These are phyloP conservation scores for Suhomyces guaymorum DNA, from an alignment of 1,139 yeast genomes.

Conservation along the genomic window DNA sequence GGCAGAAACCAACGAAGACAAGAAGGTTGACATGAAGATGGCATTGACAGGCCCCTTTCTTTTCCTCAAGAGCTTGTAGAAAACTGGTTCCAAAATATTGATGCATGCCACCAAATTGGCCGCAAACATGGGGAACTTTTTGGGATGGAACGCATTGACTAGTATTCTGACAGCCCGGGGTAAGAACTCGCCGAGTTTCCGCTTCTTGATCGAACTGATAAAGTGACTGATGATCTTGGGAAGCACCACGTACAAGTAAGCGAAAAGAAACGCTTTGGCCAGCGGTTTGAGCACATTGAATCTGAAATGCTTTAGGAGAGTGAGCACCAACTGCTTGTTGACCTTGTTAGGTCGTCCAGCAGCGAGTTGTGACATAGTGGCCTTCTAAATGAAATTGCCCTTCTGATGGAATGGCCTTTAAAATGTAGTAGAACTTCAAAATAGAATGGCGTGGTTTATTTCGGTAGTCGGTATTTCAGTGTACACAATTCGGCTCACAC, in stretches of 20 bases:
- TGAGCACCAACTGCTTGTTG: slow-evolving; percentile 3
- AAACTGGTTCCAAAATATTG: slow-evolving; percentile 35
- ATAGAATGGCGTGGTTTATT: neutral
- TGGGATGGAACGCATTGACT: slow-evolving; percentile 26
- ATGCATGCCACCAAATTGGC: slow-evolving; percentile 29
- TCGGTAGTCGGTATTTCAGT: no score
- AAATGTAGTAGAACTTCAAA: no score
- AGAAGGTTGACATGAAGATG: slow-evolving; percentile 32
- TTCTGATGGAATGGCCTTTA: no score
- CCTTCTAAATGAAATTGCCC: no score
- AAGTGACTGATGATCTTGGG: slow-evolving; percentile 31
- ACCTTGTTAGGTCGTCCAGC: neutral
- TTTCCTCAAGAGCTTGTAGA: slow-evolving; percentile 20
- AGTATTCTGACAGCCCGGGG: slow-evolving; percentile 20
- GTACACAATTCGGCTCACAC: no score
- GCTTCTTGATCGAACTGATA: slow-evolving; percentile 18
- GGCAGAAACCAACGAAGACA: slow-evolving; percentile 33
- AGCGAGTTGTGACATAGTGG: neutral
- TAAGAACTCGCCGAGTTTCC: slow-evolving; percentile 14
- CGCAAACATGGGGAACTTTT: slow-evolving; percentile 36
- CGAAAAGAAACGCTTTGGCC: slow-evolving; percentile 33
- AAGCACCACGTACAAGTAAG: slow-evolving; percentile 36
- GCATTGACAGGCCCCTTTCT: slow-evolving; percentile 19
- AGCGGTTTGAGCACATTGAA: slow-evolving; percentile 16
- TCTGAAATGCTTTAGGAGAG: slow-evolving; percentile 5